Evolutionary conservation across 176 grass and related monocot genomes (phyloP), one percentile per base, ranked within the genome.

Genomic region (Stipa capillata): DNA sequence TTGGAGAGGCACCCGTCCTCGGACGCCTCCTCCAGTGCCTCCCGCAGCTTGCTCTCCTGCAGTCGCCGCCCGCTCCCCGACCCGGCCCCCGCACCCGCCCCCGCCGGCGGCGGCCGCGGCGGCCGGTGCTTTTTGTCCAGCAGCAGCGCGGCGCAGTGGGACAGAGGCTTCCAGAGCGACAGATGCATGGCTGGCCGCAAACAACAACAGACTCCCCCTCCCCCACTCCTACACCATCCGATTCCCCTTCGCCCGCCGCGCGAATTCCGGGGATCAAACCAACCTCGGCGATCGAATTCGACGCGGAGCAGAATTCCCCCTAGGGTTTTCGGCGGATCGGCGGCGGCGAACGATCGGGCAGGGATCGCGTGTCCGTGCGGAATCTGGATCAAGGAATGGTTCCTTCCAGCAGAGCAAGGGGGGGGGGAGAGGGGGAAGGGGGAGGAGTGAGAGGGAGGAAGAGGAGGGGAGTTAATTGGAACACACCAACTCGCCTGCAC

Each of bases 161-260:
- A 95, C 47, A 99, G 79, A 80, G 90, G 96, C 82, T 99, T 99
- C 96, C 96, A 99, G 20, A 99, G 58, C 78, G 96, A 95, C 33
- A 99, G 78, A 99, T 93, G 96, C 96, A 99, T 99, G 51, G 47
- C 73, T 34, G 14, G 37, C 65, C 47, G n/a, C 65, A 65, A 7
- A 0, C 4, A 72, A 37, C 37, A 43, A 0, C 56, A 5, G 32
- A n/a, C n/a, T n/a, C n/a, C n/a, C n/a, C n/a, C n/a, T n/a, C n/a
- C n/a, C n/a, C n/a, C n/a, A 20, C 68, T 52, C 67, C 56, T 84
- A 77, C 65, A 80, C 65, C 86, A 94, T 91, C 83, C 66, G 73
- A 86, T 63, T 80, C 42, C 32, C 86, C 40, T 23, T 3, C 1
- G 5, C 35, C 25, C 49, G 18, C 48, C 40, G 27, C 39, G 47